These are phyloP conservation scores for Sporobolus alterniflorus DNA, from an alignment of 202 grass and related monocot genomes.

Conservation along the genomic window DNA sequence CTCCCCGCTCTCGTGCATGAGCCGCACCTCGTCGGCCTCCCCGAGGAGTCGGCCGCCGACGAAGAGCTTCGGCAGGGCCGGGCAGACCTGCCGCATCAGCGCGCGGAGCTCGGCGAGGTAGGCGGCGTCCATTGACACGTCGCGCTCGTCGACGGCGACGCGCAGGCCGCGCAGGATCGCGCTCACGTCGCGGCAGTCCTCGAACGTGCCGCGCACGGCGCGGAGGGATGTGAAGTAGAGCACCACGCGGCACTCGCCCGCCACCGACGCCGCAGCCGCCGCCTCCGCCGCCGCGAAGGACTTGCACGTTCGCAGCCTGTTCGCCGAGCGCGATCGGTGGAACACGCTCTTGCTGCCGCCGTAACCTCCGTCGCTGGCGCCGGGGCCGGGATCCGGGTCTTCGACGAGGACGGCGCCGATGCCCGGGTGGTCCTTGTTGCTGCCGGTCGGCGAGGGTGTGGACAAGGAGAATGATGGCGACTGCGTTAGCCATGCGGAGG, in stretches of 20 bases:
- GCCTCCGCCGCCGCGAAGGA: conserved; percentile 46
- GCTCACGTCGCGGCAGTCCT: conserved; percentile 60
- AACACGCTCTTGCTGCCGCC: conserved; percentile 30
- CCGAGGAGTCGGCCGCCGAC: conserved; percentile 71
- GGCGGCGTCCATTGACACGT: conserved; percentile 79
- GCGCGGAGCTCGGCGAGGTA: conserved; percentile 70
- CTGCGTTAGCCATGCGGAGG: conserved; percentile 40
- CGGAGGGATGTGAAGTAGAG: conserved; percentile 89
- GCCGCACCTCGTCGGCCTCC: conserved; percentile 76
- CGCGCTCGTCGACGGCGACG: conserved; percentile 81
- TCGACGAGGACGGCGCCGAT: conserved; percentile 42
- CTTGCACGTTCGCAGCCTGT: conserved; percentile 53
- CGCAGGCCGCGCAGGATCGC: conserved; percentile 69
- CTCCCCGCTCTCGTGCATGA: conserved; percentile 87
- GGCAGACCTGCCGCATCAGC: conserved; percentile 46
- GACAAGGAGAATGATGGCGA: conserved; percentile 41
- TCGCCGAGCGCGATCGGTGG: conserved; percentile 52
- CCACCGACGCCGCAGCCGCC: conserved; percentile 46
- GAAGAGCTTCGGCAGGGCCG: conserved; percentile 73
- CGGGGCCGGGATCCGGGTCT: not conserved
- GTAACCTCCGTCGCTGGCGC: not conserved
- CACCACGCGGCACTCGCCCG: conserved; percentile 52
- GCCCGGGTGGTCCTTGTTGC: conserved; percentile 15
- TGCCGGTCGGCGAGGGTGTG: not conserved
- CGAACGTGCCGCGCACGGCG: conserved; percentile 69